Evolutionary conservation across 2,329 filamentous ascomycete species (phyloP), one percentile per base, ranked within the genome.

Genomic region (Xylariaceae sp.): DNA sequence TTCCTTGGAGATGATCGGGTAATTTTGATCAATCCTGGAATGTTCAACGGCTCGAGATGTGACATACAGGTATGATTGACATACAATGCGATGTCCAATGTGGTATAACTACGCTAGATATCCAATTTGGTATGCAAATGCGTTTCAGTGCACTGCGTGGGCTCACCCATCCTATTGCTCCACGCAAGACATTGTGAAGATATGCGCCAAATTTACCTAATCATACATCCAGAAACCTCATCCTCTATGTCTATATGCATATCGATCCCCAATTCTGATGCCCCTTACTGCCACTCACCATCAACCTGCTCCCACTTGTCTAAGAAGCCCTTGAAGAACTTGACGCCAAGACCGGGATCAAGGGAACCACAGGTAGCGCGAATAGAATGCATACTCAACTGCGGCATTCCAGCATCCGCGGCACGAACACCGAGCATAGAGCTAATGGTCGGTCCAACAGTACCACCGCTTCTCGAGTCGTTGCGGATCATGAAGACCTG

Each of bases 401-500:
- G 92, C 5, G 90, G 85, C 62, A 97, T 85, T 12, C 92, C 92
- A 1, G 89, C 90, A 66, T 97, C 92, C 43, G 94, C 87, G 0
- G 89, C 82, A 45, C 89, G 75, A 51, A 95, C 85, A 30, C 92
- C 92, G 70, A 94, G 87, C 27, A 80, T 81, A 27, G 85, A 83
- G 58, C 85, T 90, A 33, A 96, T 77, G 81, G 91, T 90, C 0
- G 94, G 94, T 0, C 94, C 94, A n/a, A 97, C 90, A 0, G 94
- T 99, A 14, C 94, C 94, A 30, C 94, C 94, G 63, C 84, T 89
- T 47, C 92, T 77, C 10, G 81, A 86, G 70, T 97, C 94, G 66
- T 97, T 99, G 49, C 94, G 77, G 66, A 97, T 97, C 77, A 95
- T 90, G 77, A 97, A 97, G 6, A 87, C 75, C 71, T 97, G 94